Conservation (phyloP, 306 rosid species). For the Herpetospermum pedunculosum region DNA sequence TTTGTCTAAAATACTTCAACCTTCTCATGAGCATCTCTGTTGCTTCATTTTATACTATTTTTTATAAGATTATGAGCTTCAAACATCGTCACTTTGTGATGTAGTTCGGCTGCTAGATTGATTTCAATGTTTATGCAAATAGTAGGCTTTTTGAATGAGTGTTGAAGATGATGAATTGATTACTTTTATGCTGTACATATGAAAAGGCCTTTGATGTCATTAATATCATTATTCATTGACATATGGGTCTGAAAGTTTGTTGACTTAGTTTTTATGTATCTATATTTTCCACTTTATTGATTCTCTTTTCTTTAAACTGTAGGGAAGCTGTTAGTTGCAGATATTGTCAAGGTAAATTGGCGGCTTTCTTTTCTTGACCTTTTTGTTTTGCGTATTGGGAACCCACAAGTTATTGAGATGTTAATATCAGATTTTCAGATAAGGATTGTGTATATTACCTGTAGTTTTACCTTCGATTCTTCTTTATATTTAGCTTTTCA, state of each 20-base stretch:
- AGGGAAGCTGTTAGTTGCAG: constrained; percentile 87
- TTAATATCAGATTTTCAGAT: not conserved
- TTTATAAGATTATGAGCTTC: not conserved
- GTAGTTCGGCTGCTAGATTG: not conserved
- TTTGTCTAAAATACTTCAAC: not conserved
- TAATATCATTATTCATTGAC: not conserved
- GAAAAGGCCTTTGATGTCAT: not conserved
- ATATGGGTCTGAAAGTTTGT: not conserved
- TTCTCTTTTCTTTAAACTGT: constrained; percentile 20
- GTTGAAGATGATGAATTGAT: not conserved
- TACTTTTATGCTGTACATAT: not conserved
- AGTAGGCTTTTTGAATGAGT: not conserved
- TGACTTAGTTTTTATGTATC: not conserved
- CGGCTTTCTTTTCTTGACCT: constrained; percentile 2
- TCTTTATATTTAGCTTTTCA: not conserved
- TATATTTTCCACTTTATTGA: constrained; percentile 5
- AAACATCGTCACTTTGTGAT: not conserved
- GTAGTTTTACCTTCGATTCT: not conserved
- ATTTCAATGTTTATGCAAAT: not conserved
- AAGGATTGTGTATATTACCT: not conserved
- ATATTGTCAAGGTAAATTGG: constrained; percentile 53
- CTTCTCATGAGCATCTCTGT: not conserved
- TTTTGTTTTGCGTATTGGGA: not conserved
- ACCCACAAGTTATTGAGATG: not conserved
- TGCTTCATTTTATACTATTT: not conserved